phyloP scores from a whole-genome alignment of 2,329 filamentous ascomycete species.

The Grosmannia huntii region DNA sequence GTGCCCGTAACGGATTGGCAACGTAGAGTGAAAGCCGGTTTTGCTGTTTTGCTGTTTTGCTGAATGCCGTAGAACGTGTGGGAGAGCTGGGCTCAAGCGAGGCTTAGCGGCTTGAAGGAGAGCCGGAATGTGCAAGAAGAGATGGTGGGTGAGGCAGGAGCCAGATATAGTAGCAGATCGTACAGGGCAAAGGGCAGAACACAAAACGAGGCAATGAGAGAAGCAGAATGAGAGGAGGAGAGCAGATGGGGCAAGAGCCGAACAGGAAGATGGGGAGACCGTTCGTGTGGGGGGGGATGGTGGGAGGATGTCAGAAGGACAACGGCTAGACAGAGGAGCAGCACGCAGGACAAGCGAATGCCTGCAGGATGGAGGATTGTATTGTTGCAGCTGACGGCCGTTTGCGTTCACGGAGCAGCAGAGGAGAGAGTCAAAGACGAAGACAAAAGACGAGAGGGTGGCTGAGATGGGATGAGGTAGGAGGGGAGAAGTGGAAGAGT shows the following conservation, averaged over 20 bases:
- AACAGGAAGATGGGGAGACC: neutral
- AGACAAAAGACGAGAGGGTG: neutral
- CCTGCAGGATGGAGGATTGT: conserved; percentile 3
- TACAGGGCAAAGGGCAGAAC: neutral
- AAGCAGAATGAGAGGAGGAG: neutral
- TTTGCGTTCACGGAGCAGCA: neutral
- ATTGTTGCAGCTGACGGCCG: neutral
- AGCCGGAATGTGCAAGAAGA: neutral
- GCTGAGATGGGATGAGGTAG: neutral
- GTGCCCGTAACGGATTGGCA: neutral
- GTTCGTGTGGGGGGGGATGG: neutral
- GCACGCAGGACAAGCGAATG: conserved; percentile 14
- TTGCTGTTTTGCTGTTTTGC: no score
- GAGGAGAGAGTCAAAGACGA: neutral
- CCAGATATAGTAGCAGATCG: no score
- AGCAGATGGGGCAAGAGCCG: neutral
- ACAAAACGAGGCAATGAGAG: neutral
- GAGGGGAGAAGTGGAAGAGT: neutral
- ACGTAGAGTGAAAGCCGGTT: neutral
- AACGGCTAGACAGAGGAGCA: neutral
- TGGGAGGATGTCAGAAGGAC: neutral
- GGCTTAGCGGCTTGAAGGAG: neutral
- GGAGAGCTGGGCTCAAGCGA: neutral
- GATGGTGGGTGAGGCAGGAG: neutral
- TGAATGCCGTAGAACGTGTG: no score